Evolutionary conservation across 2,329 filamentous ascomycete species (phyloP).

Genomic region (Fusarium sp.): DNA sequence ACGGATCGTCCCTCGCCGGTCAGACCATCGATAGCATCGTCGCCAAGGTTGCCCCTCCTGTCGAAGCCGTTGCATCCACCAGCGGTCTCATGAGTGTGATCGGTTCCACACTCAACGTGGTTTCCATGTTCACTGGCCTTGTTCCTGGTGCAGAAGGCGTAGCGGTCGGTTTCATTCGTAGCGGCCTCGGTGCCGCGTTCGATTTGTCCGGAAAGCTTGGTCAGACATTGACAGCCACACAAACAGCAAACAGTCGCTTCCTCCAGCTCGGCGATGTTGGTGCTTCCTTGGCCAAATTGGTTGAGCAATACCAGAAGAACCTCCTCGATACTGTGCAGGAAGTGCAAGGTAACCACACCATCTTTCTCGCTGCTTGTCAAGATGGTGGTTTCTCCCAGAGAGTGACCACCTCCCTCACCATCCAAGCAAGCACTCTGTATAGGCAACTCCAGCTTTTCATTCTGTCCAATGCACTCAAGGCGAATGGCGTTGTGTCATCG

Average conservation of each 20-base stretch:
- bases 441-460: constrained; percentile 25
- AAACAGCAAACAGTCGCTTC: constrained; percentile 15
- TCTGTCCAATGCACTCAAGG: constrained; percentile 20
- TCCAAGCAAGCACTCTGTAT: constrained; percentile 24
- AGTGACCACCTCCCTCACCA: constrained; percentile 28
- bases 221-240: constrained; percentile 4
- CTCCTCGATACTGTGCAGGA: constrained; percentile 26
- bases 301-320: constrained; percentile 23
- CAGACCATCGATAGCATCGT: constrained; percentile 27
- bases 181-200: constrained; percentile 1
- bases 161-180: constrained; percentile 3
- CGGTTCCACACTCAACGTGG: constrained; percentile 3
- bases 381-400: constrained; percentile 31
- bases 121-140: constrained; percentile 14
- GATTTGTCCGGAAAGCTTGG: constrained; percentile 28
- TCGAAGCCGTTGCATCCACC: constrained; percentile 12
- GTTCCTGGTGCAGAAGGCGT: not conserved
- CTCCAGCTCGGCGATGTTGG: constrained; percentile 18
- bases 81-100: constrained; percentile 10
- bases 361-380: constrained; percentile 19
- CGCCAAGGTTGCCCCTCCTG: constrained; percentile 22
- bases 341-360: constrained; percentile 12
- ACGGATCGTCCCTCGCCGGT: constrained; percentile 26
- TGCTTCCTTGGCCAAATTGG: constrained; percentile 7
- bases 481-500: constrained; percentile 8